Conservation (phyloP, 169 alveolate species). For the Cryptosporidium tyzzeri region DNA sequence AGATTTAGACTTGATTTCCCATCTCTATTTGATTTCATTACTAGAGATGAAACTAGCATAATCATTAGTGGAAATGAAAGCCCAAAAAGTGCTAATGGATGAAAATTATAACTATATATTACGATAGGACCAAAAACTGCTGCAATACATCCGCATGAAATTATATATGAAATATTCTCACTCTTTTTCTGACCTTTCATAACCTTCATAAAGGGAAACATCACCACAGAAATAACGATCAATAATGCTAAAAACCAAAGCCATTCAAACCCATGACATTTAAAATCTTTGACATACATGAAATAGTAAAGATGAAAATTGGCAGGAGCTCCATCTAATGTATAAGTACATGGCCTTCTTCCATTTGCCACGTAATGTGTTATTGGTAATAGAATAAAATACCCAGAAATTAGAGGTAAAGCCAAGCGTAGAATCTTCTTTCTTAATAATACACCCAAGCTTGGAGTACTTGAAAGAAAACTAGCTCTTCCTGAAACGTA, state of each 20-base stretch:
- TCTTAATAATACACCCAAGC: conserved; percentile 2
- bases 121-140: conserved; percentile 44
- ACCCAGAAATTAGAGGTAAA: conserved; percentile 50
- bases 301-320: conserved; percentile 16
- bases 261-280: conserved; percentile 75
- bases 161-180: conserved; percentile 10
- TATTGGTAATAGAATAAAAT: conserved; percentile 53
- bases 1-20: conserved; percentile 4
- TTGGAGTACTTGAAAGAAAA: conserved; percentile 31
- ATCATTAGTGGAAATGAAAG: conserved; percentile 57
- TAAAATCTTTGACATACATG: conserved; percentile 34
- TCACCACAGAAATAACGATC: conserved; percentile 15
- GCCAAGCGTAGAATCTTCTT: conserved; percentile 39
- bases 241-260: conserved; percentile 61
- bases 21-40: not conserved
- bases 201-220: conserved; percentile 37
- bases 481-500: conserved; percentile 66
- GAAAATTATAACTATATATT: conserved; percentile 61
- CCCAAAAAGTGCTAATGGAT: conserved; percentile 62
- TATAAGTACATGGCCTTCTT: conserved; percentile 63
- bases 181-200: conserved; percentile 21
- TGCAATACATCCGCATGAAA: conserved; percentile 13
- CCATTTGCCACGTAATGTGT: conserved; percentile 68
- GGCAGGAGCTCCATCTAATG: not conserved
- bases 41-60: conserved; percentile 32